A percentile compares a stretch with the other conserved stretches of the same genome.
Conservation (phyloP, 1,139 yeast species). For the Meyerozyma athensensis region DNA sequence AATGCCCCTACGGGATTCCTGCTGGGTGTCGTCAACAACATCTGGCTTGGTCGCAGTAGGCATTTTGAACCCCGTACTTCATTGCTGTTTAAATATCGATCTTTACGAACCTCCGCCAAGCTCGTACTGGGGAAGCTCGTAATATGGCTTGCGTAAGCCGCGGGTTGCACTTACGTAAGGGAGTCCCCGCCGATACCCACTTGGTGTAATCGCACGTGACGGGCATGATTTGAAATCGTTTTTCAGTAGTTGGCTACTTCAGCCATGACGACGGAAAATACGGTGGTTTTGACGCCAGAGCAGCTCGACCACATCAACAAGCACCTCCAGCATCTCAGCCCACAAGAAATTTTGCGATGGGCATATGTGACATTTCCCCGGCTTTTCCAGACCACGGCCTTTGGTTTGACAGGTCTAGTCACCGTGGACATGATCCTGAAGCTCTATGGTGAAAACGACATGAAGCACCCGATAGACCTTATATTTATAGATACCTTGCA, state of each 20-base stretch:
- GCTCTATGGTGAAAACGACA: constrained; percentile 22
- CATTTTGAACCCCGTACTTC: not conserved
- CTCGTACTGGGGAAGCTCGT: not conserved
- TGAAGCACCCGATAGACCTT: constrained; percentile 55
- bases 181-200: no score
- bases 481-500: constrained; percentile 88
- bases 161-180: no score
- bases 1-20: not conserved
- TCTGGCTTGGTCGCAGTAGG: not conserved
- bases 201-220: constrained; percentile 1
- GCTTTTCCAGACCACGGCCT: constrained; percentile 87
- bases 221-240: not conserved
- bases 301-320: constrained; percentile 62
- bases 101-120: no score
- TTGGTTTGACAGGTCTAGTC: constrained; percentile 88
- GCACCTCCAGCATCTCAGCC: constrained; percentile 50
- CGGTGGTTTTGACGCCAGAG: constrained; percentile 33
- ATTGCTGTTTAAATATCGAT: no score
- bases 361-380: constrained; percentile 75
- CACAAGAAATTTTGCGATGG: constrained; percentile 80
- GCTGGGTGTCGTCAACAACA: not conserved
- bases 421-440: constrained; percentile 81
- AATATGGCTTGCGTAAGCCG: no score
- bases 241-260: not conserved
- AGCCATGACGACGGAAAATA: constrained; percentile 5